Percentiles rank a stretch among this genome's conserved stretches.
phyloP scores from a whole-genome alignment of 2,329 filamentous ascomycete species.

The Neospermospora avenae region DNA sequence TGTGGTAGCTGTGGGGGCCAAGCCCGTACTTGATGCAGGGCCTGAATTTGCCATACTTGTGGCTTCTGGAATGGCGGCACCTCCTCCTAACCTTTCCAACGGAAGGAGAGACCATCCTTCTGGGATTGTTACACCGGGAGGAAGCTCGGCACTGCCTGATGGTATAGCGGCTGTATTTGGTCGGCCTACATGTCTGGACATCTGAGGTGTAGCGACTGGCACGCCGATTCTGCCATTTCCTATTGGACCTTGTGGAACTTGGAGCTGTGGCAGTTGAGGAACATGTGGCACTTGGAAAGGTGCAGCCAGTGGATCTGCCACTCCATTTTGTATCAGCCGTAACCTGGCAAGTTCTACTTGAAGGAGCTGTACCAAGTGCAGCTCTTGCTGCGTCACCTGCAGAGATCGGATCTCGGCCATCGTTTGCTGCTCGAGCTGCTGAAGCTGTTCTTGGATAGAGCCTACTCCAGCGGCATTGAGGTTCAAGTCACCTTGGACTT shows the following conservation, averaged over 20 bases:
- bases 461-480: conserved; percentile 20
- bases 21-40: conserved; percentile 23
- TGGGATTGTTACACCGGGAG: conserved; percentile 61
- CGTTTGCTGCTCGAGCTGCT: conserved; percentile 65
- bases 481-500: conserved; percentile 19
- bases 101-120: conserved; percentile 64
- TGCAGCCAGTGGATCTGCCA: conserved; percentile 21
- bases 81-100: conserved; percentile 46
- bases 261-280: conserved; percentile 15
- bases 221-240: not conserved
- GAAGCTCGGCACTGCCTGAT: conserved; percentile 58
- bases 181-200: conserved; percentile 45
- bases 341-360: conserved; percentile 65
- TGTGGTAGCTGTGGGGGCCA: conserved; percentile 29
- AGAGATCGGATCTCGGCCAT: conserved; percentile 63
- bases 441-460: conserved; percentile 57
- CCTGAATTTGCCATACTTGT: conserved; percentile 12
- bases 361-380: conserved; percentile 65
- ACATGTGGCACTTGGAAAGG: conserved; percentile 31
- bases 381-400: conserved; percentile 62
- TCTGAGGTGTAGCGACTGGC: not conserved
- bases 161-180: conserved; percentile 51
- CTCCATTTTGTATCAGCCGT: conserved; percentile 39
- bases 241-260: not conserved
- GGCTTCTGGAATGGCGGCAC: conserved; percentile 15